Conservation (phyloP, 1,284 basidiomycete genomes). For the Hortiboletus rubellus region DNA sequence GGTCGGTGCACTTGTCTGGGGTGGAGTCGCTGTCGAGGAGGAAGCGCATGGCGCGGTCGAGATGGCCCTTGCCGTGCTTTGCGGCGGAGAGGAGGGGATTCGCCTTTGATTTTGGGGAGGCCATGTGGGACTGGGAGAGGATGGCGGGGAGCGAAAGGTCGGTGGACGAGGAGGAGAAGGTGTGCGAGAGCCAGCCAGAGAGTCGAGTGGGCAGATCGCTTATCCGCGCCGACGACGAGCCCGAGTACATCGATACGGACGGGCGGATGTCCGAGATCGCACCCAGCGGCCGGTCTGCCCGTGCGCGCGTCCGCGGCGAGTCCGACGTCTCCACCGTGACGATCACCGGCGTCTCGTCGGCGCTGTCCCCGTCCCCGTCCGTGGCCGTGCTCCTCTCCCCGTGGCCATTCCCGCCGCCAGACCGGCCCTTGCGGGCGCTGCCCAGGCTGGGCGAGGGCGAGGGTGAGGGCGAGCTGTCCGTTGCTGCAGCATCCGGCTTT, state of each 20-base stretch:
- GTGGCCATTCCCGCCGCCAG: not conserved
- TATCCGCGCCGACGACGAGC: slow-evolving; percentile 36
- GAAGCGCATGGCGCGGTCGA: slow-evolving; percentile 80
- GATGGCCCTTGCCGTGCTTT: slow-evolving; percentile 69
- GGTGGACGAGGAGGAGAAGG: slow-evolving; percentile 64
- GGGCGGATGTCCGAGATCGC: slow-evolving; percentile 45
- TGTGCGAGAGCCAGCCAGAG: slow-evolving; percentile 77
- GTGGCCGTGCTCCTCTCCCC: slow-evolving; percentile 14
- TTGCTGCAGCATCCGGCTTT: slow-evolving; percentile 50
- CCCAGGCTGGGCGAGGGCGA: slow-evolving; percentile 35
- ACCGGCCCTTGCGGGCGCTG: slow-evolving; percentile 18
- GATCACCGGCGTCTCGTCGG: slow-evolving; percentile 52
- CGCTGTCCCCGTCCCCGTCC: slow-evolving; percentile 29
- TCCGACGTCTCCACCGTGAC: slow-evolving; percentile 42
- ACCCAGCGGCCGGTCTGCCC: slow-evolving; percentile 49
- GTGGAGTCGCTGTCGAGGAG: slow-evolving; percentile 80
- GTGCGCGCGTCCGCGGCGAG: slow-evolving; percentile 44
- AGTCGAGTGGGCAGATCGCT: slow-evolving; percentile 61
- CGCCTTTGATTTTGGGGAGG: slow-evolving; percentile 47
- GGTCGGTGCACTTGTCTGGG: slow-evolving; percentile 76
- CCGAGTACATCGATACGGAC: slow-evolving; percentile 32
- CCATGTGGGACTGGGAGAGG: slow-evolving; percentile 48
- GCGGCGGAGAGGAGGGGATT: slow-evolving; percentile 62
- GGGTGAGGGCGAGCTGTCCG: slow-evolving; percentile 42
- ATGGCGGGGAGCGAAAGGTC: slow-evolving; percentile 67